Percentiles rank a stretch among this genome's conserved stretches.
These are phyloP conservation scores for Solanum dulcamara DNA, from an alignment of 257 asterid species.

Conservation along the genomic window DNA sequence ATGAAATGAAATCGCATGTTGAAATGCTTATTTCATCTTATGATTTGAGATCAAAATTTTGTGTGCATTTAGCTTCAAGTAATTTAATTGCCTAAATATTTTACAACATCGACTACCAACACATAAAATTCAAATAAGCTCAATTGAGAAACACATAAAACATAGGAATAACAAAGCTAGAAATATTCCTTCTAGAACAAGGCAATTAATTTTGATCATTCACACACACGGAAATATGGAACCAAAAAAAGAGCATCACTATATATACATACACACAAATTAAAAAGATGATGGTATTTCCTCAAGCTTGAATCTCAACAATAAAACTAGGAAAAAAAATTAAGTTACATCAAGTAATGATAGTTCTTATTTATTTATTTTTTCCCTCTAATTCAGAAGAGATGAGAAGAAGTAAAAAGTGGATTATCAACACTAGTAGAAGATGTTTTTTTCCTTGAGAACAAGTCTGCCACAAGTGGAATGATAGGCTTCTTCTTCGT, in stretches of 20 bases:
- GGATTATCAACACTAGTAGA: slow-evolving; percentile 37
- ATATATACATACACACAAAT: not conserved
- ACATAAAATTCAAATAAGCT: not conserved
- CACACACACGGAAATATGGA: not conserved
- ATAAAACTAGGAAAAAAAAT: not conserved
- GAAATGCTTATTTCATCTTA: too few species aligned
- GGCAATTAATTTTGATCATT: not conserved
- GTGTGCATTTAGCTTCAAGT: too few species aligned
- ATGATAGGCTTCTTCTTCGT: slow-evolving; percentile 63
- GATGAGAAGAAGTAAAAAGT: slow-evolving; percentile 34
- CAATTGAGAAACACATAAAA: not conserved
- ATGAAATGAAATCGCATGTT: too few species aligned
- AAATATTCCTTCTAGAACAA: not conserved
- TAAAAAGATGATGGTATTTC: not conserved
- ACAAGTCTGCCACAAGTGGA: slow-evolving; percentile 60
- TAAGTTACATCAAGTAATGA: slow-evolving; percentile 13
- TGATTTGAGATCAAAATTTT: too few species aligned
- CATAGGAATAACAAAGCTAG: not conserved
- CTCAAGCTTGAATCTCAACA: not conserved
- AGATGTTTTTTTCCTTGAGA: slow-evolving; percentile 43
- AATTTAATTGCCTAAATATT: not conserved
- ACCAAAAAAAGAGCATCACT: not conserved
- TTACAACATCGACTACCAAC: not conserved
- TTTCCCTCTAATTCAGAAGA: slow-evolving; percentile 2
- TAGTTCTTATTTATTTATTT: too few species aligned